Base-by-base conservation (phyloP, 2,329 filamentous ascomycete genomes). In the Colletotrichum sp. region DNA sequence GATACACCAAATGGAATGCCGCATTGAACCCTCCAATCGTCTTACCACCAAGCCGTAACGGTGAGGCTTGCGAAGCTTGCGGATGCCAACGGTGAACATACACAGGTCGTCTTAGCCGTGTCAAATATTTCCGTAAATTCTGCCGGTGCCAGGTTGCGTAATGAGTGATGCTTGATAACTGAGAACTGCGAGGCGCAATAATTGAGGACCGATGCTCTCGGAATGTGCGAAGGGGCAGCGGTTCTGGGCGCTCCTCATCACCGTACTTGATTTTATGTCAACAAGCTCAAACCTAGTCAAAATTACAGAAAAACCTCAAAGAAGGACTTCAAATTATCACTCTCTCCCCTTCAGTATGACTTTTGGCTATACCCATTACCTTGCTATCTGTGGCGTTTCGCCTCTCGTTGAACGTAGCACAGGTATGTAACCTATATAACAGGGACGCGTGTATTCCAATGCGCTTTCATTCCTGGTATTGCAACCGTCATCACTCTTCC, bases 291-390 rank as follows among this genome's bases (percentile, higher is more conserved):
- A 44, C 39, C n/a, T 11, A 0, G 3, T 44, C 12, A 44, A 1
- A 1, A 44, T n/a, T 6, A 44, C 39, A n/a, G 19, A n/a, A 16
- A 2, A 15, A 6, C 19, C 19, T 44, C 19, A n/a, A 44, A 0
- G 5, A 6, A n/a, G 3, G 19, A 44, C 39, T 11, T 44, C 1
- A 2, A n/a, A 2, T 44, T 3, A 2, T 5, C 19, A 1, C 5
- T 19, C 5, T 11, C 2, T n/a, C 39, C 39, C 39, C 39, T 44
- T 4, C 1, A 3, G 9, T 3, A n/a, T 44, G 19, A n/a, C 1
- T n/a, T 19, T 44, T n/a, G 39, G 39, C 39, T n/a, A 12, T 4
- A 16, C 19, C 4, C 16, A 36, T 4, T 16, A 39, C 34, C 19
- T 1, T 44, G 1, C 9, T 7, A n/a, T 12, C 0, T 44, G 3